Conservation (phyloP, 1,139 yeast species). For the Pneumocystis oryctolagi region DNA sequence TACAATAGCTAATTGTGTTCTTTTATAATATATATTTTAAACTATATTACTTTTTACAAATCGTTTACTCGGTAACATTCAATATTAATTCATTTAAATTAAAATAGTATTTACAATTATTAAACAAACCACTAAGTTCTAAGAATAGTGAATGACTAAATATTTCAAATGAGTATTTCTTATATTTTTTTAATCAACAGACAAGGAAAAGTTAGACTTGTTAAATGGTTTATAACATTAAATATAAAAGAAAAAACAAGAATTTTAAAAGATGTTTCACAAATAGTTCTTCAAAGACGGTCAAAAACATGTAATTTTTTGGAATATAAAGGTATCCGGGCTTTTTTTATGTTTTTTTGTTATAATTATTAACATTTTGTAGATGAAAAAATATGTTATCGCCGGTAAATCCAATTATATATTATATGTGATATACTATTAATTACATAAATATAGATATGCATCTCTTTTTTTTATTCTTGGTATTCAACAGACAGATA, state of each 20-base stretch:
- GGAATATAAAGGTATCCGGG: slow-evolving; percentile 45
- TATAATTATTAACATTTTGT: neutral
- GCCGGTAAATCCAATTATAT: slow-evolving; percentile 32
- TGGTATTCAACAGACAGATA: slow-evolving; percentile 71
- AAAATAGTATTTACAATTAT: neutral
- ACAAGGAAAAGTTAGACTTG: slow-evolving; percentile 85
- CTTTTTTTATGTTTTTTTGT: neutral
- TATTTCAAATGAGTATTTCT: neutral
- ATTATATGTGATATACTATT: neutral
- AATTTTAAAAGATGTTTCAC: slow-evolving; percentile 72
- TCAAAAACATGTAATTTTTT: slow-evolving; percentile 93
- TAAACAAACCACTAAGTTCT: neutral
- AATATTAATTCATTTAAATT: neutral
- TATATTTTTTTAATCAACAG: slow-evolving; percentile 71
- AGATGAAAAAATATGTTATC: slow-evolving; percentile 74
- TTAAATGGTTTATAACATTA: slow-evolving; percentile 82
- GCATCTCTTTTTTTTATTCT: slow-evolving; percentile 84
- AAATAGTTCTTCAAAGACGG: slow-evolving; percentile 67
- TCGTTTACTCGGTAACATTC: neutral
- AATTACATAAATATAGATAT: slow-evolving; percentile 26
- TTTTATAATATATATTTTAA: too few relatives aligned
- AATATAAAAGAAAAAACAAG: slow-evolving; percentile 72
- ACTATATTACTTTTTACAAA: too few relatives aligned
- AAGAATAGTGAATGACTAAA: neutral
- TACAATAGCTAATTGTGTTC: too few relatives aligned